A percentile compares a stretch with the other conserved stretches of the same genome.
Conservation (phyloP, 106 monocot species). For the Allium fistulosum region DNA sequence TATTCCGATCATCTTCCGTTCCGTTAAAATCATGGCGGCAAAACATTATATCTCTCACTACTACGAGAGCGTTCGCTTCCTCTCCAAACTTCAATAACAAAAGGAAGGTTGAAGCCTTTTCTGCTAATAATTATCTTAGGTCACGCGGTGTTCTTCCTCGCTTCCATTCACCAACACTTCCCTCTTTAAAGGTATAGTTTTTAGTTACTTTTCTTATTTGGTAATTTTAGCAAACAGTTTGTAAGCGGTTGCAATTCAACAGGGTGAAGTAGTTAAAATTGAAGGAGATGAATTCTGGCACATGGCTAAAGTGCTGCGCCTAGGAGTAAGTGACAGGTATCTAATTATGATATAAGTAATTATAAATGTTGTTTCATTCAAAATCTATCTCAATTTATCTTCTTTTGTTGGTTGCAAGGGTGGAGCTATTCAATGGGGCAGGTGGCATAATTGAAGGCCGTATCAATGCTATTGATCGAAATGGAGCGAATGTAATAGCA, state of each 20-base stretch:
- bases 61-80: too few species aligned
- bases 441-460: constrained; percentile 54
- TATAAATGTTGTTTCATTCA: not conserved
- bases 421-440: constrained; percentile 61
- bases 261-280: constrained; percentile 64
- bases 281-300: constrained; percentile 99
- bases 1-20: too few species aligned
- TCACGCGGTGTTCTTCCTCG: constrained; percentile 66
- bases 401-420: constrained; percentile 17
- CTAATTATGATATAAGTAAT: not conserved
- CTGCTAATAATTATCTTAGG: too few species aligned
- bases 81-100: too few species aligned
- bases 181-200: constrained; percentile 33
- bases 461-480: constrained; percentile 40
- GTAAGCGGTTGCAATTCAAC: not conserved
- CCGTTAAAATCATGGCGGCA: too few species aligned
- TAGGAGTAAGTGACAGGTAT: constrained; percentile 61
- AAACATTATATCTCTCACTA: too few species aligned
- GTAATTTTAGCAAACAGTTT: constrained; percentile 22
- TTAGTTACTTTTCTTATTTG: not conserved
- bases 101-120: too few species aligned
- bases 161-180: constrained; percentile 58
- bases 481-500: constrained; percentile 40
- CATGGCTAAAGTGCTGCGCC: constrained; percentile 80
- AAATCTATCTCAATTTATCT: not conserved